phyloP scores from a whole-genome alignment of 257 asterid species.

The Plectranthus barbatus region DNA sequence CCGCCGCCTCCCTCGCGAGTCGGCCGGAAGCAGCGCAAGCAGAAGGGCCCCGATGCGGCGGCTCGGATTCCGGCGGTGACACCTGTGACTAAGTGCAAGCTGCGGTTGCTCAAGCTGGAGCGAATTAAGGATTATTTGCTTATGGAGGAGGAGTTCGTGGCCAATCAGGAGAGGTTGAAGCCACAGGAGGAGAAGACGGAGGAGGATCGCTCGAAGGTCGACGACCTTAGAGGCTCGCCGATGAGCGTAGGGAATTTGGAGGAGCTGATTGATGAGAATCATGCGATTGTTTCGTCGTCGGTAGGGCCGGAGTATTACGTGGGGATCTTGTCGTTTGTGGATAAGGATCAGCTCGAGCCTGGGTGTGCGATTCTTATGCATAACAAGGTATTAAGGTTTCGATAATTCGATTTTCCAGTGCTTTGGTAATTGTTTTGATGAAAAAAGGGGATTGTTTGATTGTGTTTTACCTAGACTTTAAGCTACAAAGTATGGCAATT shows the following conservation, averaged over 20 bases:
- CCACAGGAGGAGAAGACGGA: constrained; percentile 97
- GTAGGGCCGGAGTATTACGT: constrained; percentile 93
- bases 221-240: constrained; percentile 76
- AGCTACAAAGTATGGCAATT: background rate
- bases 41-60: constrained; percentile 82
- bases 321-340: constrained; percentile 79
- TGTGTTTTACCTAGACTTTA: background rate
- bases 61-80: constrained; percentile 74
- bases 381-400: constrained; percentile 47
- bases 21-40: constrained; percentile 88
- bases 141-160: constrained; percentile 90
- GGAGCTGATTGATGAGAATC: constrained; percentile 92
- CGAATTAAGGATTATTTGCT: constrained; percentile 65
- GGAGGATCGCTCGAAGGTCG: constrained; percentile 86
- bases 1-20: constrained; percentile 91
- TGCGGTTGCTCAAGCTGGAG: constrained; percentile 69
- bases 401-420: background rate
- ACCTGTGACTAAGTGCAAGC: constrained; percentile 71
- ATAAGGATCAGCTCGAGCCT: constrained; percentile 92
- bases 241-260: constrained; percentile 90
- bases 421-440: background rate
- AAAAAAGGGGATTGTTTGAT: background rate
- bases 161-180: constrained; percentile 82
- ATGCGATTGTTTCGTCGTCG: constrained; percentile 73
- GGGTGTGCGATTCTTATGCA: constrained; percentile 94